Percentiles rank a stretch among this genome's conserved stretches.
Conservation (phyloP, 108 stramenopile species). For the Nitzschia sp. region DNA sequence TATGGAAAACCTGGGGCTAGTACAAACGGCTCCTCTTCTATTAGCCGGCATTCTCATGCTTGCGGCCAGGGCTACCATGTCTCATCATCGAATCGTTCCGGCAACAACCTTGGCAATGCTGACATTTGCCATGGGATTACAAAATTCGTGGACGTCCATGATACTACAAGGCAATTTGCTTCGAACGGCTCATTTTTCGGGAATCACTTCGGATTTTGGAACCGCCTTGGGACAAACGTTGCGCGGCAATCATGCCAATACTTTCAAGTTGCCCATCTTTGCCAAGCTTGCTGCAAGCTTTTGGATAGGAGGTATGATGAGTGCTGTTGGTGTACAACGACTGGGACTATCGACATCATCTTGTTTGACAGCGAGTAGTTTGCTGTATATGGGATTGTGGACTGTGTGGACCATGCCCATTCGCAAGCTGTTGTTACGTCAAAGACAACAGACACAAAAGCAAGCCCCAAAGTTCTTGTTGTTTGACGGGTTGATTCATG, state of each 20-base stretch:
- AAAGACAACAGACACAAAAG: no score
- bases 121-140: conserved; percentile 44
- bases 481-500: no score
- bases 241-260: conserved; percentile 43
- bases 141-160: conserved; percentile 40
- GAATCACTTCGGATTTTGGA: conserved; percentile 55
- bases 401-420: neutral
- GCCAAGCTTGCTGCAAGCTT: conserved; percentile 27
- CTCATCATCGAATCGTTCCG: no score
- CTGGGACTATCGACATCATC: neutral
- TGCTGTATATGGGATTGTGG: neutral
- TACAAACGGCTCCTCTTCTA: conserved; percentile 9
- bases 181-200: conserved; percentile 48
- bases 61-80: neutral
- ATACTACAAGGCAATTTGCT: conserved; percentile 37
- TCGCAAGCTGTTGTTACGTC: no score
- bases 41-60: conserved; percentile 2
- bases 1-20: neutral
- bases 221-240: conserved; percentile 42
- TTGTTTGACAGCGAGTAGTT: neutral
- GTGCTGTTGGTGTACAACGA: neutral
- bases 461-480: no score
- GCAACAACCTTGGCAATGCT: conserved; percentile 36
- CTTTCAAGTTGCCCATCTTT: conserved; percentile 35
- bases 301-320: conserved; percentile 33